Evolutionary conservation across 768 basidiomycete species (phyloP).

Genomic region (Floccularia luteovirens): DNA sequence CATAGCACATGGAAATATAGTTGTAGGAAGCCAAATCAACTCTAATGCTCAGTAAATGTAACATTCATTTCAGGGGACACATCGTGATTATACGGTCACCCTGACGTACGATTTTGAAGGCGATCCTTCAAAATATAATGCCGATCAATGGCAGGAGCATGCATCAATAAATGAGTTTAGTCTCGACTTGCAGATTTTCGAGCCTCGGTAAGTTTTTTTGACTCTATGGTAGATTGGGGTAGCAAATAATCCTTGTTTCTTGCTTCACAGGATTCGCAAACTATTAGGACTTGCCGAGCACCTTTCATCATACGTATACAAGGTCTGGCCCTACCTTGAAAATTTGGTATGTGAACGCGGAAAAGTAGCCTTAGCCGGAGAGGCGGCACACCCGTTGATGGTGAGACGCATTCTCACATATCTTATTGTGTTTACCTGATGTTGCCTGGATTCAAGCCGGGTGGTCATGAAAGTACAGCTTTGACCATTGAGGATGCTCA

Average conservation of each 20-base stretch:
- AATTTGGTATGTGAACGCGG: slow-evolving; percentile 41
- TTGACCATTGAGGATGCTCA: slow-evolving; percentile 58
- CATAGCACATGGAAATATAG: slow-evolving; percentile 12
- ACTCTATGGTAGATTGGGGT: neutral
- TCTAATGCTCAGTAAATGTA: neutral
- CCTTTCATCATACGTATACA: slow-evolving; percentile 21
- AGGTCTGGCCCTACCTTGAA: slow-evolving; percentile 25
- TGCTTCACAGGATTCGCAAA: slow-evolving; percentile 21
- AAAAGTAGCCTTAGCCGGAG: slow-evolving; percentile 46
- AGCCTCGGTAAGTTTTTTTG: slow-evolving; percentile 20
- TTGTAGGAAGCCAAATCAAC: slow-evolving; percentile 4
- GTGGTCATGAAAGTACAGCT: slow-evolving; percentile 40
- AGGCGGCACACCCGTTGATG: slow-evolving; percentile 52
- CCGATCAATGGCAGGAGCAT: slow-evolving; percentile 20
- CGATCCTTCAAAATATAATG: slow-evolving; percentile 13
- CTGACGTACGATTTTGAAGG: slow-evolving; percentile 14
- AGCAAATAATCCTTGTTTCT: neutral
- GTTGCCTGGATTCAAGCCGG: slow-evolving; percentile 29
- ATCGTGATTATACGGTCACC: slow-evolving; percentile 17
- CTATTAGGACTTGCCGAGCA: slow-evolving; percentile 19
- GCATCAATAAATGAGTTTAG: slow-evolving; percentile 23
- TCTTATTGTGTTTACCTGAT: slow-evolving; percentile 1
- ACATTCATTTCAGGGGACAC: slow-evolving; percentile 12
- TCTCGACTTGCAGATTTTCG: slow-evolving; percentile 24
- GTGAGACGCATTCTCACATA: slow-evolving; percentile 16